Evolutionary conservation across 1,139 yeast species (phyloP), one percentile per base, ranked within the genome.

Genomic region (Geotrichum candidum): DNA sequence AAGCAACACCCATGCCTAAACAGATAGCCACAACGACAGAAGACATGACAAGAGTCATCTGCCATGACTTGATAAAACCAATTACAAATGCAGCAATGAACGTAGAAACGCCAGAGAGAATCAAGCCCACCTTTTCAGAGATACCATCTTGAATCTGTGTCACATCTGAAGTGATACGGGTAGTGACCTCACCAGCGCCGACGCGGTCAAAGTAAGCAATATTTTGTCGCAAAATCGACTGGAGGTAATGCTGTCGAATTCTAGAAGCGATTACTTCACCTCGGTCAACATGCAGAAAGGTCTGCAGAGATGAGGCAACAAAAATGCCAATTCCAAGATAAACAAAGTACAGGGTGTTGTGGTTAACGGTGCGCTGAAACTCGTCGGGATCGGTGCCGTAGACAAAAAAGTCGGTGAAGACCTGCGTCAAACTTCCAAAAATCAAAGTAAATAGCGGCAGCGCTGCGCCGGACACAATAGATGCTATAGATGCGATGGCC

Each of bases 171-270:
- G 80, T 77, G 66, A 78, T 77, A 22, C 81, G 74, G 29, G 80
- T 75, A 13, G 80, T 75, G 51, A 78, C 75, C 63, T 77, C 79
- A 29, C 81, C 81, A 18, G 81, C 76, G 29, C 81, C 82, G 18
- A 79, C 69, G 54, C 72, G 70, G 66, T 78, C 81, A 65, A 78
- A 79, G 64, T 76, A 78, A 15, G 77, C 82, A 58, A 79, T 72
- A 59, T 78, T 79, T 65, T 78, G 81, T 51, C 78, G 70, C 58
- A 78, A 65, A 15, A 78, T 69, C 2, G 80, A 75, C 61, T 67
- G 64, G 38, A 78, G 69, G 62, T 78, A 78, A 57, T 69, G 68
- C 58, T 74, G 72, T 57, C 82, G 74, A 66, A 78, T 76, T 31
- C 80, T 69, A 13, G 77, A 75, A 1, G 82, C 71, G 51, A 77